A percentile compares a stretch with the other conserved stretches of the same genome.
Evolutionary conservation across 768 basidiomycete genomes (phyloP).

Genomic region (Dentipellis sp.): DNA sequence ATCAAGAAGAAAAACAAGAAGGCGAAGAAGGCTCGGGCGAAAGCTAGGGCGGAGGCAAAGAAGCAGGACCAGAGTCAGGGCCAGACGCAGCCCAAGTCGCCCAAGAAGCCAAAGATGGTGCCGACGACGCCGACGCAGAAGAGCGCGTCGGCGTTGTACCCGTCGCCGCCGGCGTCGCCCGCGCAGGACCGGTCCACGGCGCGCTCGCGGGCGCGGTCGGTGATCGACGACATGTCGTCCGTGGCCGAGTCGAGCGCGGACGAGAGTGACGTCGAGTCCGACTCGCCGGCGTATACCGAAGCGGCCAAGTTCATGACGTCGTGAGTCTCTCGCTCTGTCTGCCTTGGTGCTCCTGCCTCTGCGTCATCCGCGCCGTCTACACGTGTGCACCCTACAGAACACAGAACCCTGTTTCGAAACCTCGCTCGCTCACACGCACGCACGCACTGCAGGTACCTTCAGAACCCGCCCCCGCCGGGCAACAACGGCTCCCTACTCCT

Average conservation of each 20-base stretch:
- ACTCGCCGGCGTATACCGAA: constrained; percentile 40
- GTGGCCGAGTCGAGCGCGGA: constrained; percentile 15
- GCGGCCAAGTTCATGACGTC: constrained; percentile 52
- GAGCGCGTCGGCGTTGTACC: neutral
- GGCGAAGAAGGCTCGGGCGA: neutral
- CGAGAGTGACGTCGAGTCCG: constrained; percentile 15
- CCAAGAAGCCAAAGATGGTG: constrained; percentile 4
- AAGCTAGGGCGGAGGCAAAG: neutral
- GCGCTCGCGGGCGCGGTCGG: constrained; percentile 24
- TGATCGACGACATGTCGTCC: constrained; percentile 46
- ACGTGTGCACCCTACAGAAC: neutral
- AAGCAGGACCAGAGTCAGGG: constrained; percentile 1
- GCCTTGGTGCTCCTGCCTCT: neutral
- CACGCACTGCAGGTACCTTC: constrained; percentile 35
- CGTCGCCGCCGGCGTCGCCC: constrained; percentile 9
- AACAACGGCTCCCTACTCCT: constrained; percentile 42
- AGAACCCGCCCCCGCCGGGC: constrained; percentile 31
- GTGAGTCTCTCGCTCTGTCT: constrained; percentile 29
- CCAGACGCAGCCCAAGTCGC: constrained; percentile 1
- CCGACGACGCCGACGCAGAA: neutral
- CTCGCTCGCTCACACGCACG: neutral
- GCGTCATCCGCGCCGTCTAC: neutral
- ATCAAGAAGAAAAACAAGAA: neutral
- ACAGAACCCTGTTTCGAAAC: too few relatives aligned
- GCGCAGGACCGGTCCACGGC: neutral